Base-by-base conservation (phyloP, 257 asterid genomes). In the Scutellaria galericulata region DNA sequence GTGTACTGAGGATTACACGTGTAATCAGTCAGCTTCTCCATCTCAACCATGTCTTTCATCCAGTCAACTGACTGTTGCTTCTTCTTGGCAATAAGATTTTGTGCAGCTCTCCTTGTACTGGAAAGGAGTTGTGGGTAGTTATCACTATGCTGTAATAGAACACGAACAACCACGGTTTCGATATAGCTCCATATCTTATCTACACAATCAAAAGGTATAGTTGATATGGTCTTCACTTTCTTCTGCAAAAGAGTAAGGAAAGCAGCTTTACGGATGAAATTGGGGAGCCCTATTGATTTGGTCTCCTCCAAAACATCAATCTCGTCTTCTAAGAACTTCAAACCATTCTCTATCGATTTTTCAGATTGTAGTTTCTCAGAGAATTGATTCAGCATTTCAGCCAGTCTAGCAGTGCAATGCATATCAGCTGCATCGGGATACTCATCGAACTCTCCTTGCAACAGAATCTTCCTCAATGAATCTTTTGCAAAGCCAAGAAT, bases 401-500 rank as follows among this genome's bases (percentile, higher is more conserved):
- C 78, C 15, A 83, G 4, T 9, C 70, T 22, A 0, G 87, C 83
- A 0, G 83, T 80, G 5, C 74, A 66, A 5, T 80, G 83, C 83
- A 80, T 80, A 18, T 71, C 77, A 1, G 3, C 24, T 0, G 15
- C 77, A 56, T 78, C 86, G 0, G 75, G 84, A 20, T 78, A 81
- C 31, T 84, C 86, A 12, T 84, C 86, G n/a, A 78, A 84, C 55
- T 84, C 88, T 0, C 86, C 86, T 27, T 72, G 61, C 63, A 84
- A 2, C 0, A 84, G 53, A 7, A 84, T 79, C 18, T 84, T 84
- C 67, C 81, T 73, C 61, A 78, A 24, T 0, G 86, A 78, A 7
- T 84, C 88, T 39, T 66, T 79, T 0, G 77, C 72, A 1, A 69
- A 61, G 1, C 82, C 77, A 4, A 76, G 71, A 55, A 79, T 37